A percentile compares a stretch with the other conserved stretches of the same genome.
Evolutionary conservation across 2,329 filamentous ascomycete species (phyloP).

Genomic region (Phaeosphaeriaceae sp.): DNA sequence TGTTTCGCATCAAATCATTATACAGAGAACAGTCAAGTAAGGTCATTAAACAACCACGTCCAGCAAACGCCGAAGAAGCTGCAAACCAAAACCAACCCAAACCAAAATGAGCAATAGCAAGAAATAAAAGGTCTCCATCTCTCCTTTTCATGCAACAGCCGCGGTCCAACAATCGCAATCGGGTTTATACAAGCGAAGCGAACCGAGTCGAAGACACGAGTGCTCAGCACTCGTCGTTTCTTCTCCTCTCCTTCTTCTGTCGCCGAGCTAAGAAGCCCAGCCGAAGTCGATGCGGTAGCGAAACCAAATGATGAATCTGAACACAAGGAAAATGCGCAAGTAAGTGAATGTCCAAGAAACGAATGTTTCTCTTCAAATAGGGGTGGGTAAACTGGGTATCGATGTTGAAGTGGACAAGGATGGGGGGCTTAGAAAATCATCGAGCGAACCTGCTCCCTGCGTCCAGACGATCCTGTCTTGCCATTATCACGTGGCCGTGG

Average conservation of each 20-base stretch:
- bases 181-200: not conserved
- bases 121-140: not conserved
- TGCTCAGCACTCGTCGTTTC: conserved; percentile 26
- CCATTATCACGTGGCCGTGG: conserved; percentile 43
- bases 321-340: conserved; percentile 32
- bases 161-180: not conserved
- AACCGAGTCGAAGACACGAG: not conserved
- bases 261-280: conserved; percentile 25
- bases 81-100: not conserved
- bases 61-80: not conserved
- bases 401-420: conserved; percentile 22
- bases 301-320: conserved; percentile 27
- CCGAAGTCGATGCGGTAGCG: conserved; percentile 27
- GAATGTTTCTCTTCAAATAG: conserved; percentile 11
- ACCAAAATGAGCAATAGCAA: conserved; percentile 2
- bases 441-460: conserved; percentile 50
- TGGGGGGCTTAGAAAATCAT: conserved; percentile 48
- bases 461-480: conserved; percentile 19
- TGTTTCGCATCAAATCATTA: conserved; percentile 33
- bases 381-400: conserved; percentile 25
- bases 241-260: conserved; percentile 9
- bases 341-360: conserved; percentile 32
- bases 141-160: not conserved
- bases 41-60: conserved; percentile 4
- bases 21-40: conserved; percentile 24